Evolutionary conservation across 148 eudicot genomes (phyloP), one percentile per base, ranked within the genome.

Genomic region (Amaranthus cruentus): DNA sequence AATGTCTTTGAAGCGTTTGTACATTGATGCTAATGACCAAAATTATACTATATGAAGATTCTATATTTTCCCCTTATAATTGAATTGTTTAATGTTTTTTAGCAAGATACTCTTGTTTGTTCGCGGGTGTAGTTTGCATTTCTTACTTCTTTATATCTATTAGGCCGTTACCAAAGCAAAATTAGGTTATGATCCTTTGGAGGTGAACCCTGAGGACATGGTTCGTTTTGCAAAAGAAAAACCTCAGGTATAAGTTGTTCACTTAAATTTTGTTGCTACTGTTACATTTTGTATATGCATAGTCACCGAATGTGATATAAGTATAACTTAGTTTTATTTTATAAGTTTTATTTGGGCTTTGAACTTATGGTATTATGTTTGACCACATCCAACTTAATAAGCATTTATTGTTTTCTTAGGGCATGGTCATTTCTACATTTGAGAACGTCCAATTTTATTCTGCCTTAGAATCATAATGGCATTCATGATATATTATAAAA

Each of bases 131-230:
- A 46, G 5, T 71, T 55, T 42, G 38, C 6, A 51, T 44, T 21
- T 78, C 71, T 75, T 10, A 57, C 73, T 80, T 75, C 7, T 69
- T 2, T 59, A 48, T 9, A 21, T 72, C 57, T 57, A 82, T 49
- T 83, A 95, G 98, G 96, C 98, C 85, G 98, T 95, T 67, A 91
- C 98, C 13, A 95, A 90, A 81, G 97, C 93, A 48, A 95, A 95
- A 79, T 77, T 95, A 86, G 98, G 98, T 70, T 95, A 91, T 79
- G 97, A 95, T 75, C 98, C 98, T 38, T 73, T 95, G 82, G 98
- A 95, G 85, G 99, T 95, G 79, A 95, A 95, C 73, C 99, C 99
- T 42, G 99, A 95, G 84, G 99, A 95, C 76, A 95, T 95, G 99
- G 97, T 95, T 83, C 91, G 89, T 64, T 95, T 86, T 81, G 99